Percentiles rank a stretch among this genome's conserved stretches.
Evolutionary conservation across 768 basidiomycete genomes (phyloP).

Genomic region (Suillus bovinus): DNA sequence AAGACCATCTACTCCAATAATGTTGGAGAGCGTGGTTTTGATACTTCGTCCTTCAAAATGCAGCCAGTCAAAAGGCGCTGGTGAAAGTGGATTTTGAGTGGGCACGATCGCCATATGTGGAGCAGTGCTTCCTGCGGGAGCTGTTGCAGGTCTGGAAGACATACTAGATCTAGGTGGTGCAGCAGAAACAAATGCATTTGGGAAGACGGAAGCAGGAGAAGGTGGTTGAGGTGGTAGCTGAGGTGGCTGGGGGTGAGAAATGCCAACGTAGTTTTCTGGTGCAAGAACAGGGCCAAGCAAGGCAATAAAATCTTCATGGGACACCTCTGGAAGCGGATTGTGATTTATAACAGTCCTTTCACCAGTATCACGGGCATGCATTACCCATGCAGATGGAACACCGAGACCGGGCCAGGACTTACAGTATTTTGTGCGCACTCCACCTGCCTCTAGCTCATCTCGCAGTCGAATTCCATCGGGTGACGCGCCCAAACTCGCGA

Average conservation of each 20-base stretch:
- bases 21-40: constrained; percentile 77
- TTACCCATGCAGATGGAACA: constrained; percentile 81
- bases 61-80: constrained; percentile 84
- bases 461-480: constrained; percentile 66
- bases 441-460: constrained; percentile 62
- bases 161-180: constrained; percentile 35
- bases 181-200: constrained; percentile 22
- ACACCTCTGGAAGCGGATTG: constrained; percentile 84
- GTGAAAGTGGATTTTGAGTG: constrained; percentile 51
- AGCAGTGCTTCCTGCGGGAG: constrained; percentile 15
- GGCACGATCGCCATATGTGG: constrained; percentile 21
- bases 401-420: constrained; percentile 71
- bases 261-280: constrained; percentile 70
- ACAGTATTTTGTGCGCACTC: constrained; percentile 71
- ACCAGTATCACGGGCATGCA: constrained; percentile 69
- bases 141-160: constrained; percentile 33
- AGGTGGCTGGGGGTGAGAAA: constrained; percentile 17
- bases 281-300: constrained; percentile 78
- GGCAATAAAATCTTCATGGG: constrained; percentile 84
- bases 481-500: constrained; percentile 74
- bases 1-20: constrained; percentile 77
- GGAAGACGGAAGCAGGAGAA: constrained; percentile 32
- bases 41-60: constrained; percentile 83
- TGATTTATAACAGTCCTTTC: constrained; percentile 78
- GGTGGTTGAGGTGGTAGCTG: constrained; percentile 21